Conservation (phyloP, 352 stramenopile species). For the Pythium rhizo-oryzae region DNA sequence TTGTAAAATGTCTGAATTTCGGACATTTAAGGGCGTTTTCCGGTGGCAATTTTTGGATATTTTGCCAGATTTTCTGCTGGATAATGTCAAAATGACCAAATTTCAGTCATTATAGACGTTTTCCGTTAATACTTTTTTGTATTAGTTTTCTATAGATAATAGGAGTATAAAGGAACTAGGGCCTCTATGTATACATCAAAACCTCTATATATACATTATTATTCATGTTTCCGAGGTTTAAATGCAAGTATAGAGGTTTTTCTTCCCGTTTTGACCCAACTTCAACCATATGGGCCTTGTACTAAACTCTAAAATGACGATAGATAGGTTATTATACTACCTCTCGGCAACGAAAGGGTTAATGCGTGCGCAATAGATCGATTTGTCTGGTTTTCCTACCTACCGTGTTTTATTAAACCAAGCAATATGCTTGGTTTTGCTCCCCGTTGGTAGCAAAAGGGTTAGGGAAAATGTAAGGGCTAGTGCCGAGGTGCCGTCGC, state of each 20-base stretch:
- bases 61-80: not conserved
- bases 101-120: not conserved
- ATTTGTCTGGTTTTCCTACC: too few relatives aligned
- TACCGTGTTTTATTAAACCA: too few relatives aligned
- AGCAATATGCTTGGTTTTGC: too few relatives aligned
- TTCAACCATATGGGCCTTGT: too few relatives aligned
- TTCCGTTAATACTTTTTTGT: not conserved
- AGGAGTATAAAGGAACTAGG: not conserved
- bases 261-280: not conserved
- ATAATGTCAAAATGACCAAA: not conserved
- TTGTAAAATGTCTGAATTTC: not conserved
- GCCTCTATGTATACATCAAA: not conserved
- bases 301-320: too few relatives aligned
- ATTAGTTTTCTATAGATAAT: not conserved
- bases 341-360: too few relatives aligned
- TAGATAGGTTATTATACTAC: too few relatives aligned
- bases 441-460: too few relatives aligned
- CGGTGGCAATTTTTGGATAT: not conserved
- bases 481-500: too few relatives aligned
- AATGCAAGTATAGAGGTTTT: not conserved
- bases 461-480: too few relatives aligned
- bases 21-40: not conserved
- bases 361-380: too few relatives aligned
- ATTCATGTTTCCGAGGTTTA: not conserved
- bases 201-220: not conserved